Conservation (phyloP, 768 basidiomycete genomes). For the Mycena capillaripes region DNA sequence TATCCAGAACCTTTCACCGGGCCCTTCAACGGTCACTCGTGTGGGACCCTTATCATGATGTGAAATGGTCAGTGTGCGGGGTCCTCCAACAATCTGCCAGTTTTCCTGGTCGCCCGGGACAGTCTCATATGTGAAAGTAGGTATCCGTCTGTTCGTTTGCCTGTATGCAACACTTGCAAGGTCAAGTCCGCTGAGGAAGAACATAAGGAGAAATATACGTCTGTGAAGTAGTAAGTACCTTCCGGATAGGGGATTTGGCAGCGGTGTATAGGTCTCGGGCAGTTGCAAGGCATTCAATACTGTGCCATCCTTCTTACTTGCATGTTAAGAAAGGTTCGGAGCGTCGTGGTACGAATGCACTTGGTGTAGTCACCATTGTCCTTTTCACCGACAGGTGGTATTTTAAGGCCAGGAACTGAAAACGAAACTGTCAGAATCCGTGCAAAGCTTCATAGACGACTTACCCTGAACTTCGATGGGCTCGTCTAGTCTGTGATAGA, state of each 20-base stretch:
- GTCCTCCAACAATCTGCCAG: neutral
- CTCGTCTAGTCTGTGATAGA: neutral
- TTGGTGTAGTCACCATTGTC: neutral
- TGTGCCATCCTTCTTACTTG: neutral
- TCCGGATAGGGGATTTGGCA: neutral
- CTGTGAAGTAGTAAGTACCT: neutral
- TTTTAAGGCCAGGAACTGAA: slow-evolving; percentile 3
- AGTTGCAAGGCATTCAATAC: slow-evolving; percentile 1
- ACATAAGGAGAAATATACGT: too few species aligned
- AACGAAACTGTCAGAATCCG: neutral
- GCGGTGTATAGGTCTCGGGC: neutral
- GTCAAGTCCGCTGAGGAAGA: neutral
- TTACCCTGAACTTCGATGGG: slow-evolving; percentile 6
- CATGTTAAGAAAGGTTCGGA: neutral
- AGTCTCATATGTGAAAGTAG: neutral
- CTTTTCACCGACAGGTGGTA: neutral
- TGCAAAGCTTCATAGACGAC: neutral
- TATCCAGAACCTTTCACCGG: neutral
- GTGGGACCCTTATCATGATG: neutral
- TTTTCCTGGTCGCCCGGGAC: neutral
- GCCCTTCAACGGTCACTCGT: neutral
- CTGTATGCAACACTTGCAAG: neutral
- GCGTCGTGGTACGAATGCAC: neutral
- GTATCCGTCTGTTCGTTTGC: neutral
- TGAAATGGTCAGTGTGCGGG: neutral